Evolutionary conservation across 768 basidiomycete species (phyloP).

Genomic region (Pulveroboletus sp.): DNA sequence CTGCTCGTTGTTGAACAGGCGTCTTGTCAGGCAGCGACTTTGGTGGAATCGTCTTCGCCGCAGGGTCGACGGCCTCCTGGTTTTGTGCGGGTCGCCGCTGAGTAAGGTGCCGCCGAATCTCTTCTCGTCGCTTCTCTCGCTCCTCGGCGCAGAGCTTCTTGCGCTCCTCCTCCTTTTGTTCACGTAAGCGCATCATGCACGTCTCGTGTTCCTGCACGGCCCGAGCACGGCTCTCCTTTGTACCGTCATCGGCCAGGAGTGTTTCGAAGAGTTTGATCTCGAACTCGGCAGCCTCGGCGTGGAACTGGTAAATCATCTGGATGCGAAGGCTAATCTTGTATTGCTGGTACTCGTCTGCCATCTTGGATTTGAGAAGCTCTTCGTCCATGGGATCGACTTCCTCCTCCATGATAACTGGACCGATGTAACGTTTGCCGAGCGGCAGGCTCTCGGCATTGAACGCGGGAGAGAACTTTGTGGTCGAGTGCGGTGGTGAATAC

Average conservation of each 20-base stretch:
- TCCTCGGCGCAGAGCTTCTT: conserved; percentile 28
- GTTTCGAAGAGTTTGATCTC: conserved; percentile 29
- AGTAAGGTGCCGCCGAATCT: conserved; percentile 16
- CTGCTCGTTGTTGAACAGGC: conserved; percentile 9
- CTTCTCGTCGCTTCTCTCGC: conserved; percentile 23
- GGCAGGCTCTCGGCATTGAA: conserved; percentile 15
- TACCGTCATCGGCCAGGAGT: conserved; percentile 24
- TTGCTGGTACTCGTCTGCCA: conserved; percentile 30
- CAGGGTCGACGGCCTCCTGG: conserved; percentile 15
- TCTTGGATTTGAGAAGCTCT: conserved; percentile 28
- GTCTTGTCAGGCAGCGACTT: conserved; percentile 14
- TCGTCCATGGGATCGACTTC: conserved; percentile 26
- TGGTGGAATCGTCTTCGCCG: conserved; percentile 10
- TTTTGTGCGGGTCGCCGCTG: conserved; percentile 18
- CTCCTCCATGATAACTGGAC: conserved; percentile 28
- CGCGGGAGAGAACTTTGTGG: conserved; percentile 26
- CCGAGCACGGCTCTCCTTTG: conserved; percentile 26
- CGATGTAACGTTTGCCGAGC: conserved; percentile 31
- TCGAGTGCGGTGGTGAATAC: conserved; percentile 20
- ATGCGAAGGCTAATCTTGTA: conserved; percentile 31
- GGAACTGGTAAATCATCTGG: conserved; percentile 33
- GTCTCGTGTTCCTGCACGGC: conserved; percentile 31
- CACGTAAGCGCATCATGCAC: conserved; percentile 30
- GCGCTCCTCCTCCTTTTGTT: conserved; percentile 30
- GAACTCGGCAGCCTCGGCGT: conserved; percentile 25